Base-by-base conservation (phyloP, 1,284 basidiomycete species). In the Cutaneotrichosporon mucoides region DNA sequence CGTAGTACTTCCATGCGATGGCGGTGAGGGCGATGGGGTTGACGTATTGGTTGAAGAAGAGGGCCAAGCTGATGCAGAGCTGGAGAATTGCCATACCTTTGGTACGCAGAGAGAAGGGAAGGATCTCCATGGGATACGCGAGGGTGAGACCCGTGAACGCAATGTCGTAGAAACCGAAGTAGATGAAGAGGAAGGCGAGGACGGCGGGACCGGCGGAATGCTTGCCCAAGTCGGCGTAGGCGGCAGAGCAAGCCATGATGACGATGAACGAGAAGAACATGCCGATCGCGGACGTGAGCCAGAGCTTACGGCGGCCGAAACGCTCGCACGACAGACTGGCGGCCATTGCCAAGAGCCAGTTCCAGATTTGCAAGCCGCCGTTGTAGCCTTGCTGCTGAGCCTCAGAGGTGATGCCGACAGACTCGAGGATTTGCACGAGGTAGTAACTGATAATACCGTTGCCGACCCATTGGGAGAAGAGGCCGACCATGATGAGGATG, bases 401-500 rank as follows among this genome's bases (percentile, higher is more conserved):
- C 5, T 55, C 35, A 40, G 24, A 15, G 9, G 62, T 64, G 55
- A 68, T 56, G 41, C 63, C 64, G 40, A 63, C 64, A 1, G n/a
- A 33, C 16, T 56, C 34, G 54, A 64, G 62, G n/a, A 64, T 57
- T 40, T 60, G 12, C 5, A 55, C 55, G 33, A 56, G 44, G 51
- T 60, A 60, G 51, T 56, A 60, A 5, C 41, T 35, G 46, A 61
- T 54, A n/a, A 57, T 52, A 24, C 24, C 60, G 47, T 61, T 61
- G 1, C 60, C 60, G 16, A 53, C 47, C 60, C 60, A 61, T 36
- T 61, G 60, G 42, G 51, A 53, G 36, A 47, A 53, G 15, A 85
- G 61, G 16, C 83, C 84, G 46, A 84, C 69, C 64, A 80, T 79
- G 36, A 79, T 67, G 9, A 79, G 77, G 50, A 84, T 77, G 34